Percentiles rank a stretch among this genome's conserved stretches.
Conservation (phyloP, 192 early-diverging fungal species). For the Haplosporangium gracile region DNA sequence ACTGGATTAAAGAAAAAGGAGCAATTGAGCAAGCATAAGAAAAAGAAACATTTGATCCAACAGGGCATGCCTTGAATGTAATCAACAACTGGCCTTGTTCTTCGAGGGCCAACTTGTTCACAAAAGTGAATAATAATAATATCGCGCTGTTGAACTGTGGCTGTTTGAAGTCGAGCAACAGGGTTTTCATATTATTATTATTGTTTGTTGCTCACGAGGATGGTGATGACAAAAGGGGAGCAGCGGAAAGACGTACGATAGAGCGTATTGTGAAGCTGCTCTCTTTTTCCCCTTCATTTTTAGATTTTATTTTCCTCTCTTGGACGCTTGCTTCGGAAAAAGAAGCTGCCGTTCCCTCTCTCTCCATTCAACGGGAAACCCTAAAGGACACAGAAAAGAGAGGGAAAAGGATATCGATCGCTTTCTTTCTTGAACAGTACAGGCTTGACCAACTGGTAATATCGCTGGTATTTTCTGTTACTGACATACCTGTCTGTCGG, state of each 20-base stretch:
- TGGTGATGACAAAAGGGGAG: neutral
- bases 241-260: neutral
- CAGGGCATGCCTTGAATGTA: neutral
- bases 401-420: neutral
- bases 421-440: neutral
- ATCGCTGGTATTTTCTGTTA: neutral
- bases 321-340: slow-evolving; percentile 19
- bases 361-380: neutral
- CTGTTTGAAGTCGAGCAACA: neutral
- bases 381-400: neutral
- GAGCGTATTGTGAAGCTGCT: neutral
- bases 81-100: neutral
- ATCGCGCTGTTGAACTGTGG: neutral
- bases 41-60: neutral
- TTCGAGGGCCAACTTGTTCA: no score
- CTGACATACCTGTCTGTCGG: neutral
- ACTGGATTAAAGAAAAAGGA: neutral
- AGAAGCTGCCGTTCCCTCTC: slow-evolving; percentile 18
- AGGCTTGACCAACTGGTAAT: neutral
- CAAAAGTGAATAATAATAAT: neutral
- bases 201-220: neutral
- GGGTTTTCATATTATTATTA: neutral
- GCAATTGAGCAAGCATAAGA: neutral
- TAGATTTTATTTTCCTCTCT: neutral
- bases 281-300: neutral